Evolutionary conservation across 2,329 filamentous ascomycete genomes (phyloP).

Genomic region (Neurospora sp.): DNA sequence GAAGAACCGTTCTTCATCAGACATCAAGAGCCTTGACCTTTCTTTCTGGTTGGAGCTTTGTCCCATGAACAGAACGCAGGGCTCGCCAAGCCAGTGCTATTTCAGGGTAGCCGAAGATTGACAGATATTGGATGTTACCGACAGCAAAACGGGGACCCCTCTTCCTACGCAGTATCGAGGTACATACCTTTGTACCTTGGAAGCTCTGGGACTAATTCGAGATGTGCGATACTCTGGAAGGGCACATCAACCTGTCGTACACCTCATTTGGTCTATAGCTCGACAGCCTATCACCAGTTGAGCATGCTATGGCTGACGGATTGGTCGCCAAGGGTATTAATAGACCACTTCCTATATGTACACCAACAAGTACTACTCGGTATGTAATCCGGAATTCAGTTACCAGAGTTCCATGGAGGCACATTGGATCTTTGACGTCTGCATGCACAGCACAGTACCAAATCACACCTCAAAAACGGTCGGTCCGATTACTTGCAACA

Average conservation of each 20-base stretch:
- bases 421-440: background rate
- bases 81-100: slow-evolving; percentile 9
- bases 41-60: background rate
- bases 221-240: background rate
- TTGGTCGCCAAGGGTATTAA: background rate
- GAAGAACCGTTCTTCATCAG: background rate
- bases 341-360: background rate
- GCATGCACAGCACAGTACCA: background rate
- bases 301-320: background rate
- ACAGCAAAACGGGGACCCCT: slow-evolving; percentile 1
- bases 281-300: background rate
- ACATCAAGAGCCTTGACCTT: background rate
- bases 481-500: slow-evolving; percentile 20
- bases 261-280: background rate
- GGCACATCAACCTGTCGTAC: background rate
- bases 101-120: slow-evolving; percentile 15
- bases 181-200: background rate
- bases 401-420: background rate
- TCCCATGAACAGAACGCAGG: background rate
- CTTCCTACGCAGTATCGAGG: background rate
- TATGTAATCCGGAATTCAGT: background rate
- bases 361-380: background rate
- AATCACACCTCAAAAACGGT: slow-evolving; percentile 5
- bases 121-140: slow-evolving; percentile 10
- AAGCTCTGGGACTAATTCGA: background rate